These are phyloP conservation scores for Rossbeevera mucosa DNA, from an alignment of 768 basidiomycete species.

Conservation along the genomic window DNA sequence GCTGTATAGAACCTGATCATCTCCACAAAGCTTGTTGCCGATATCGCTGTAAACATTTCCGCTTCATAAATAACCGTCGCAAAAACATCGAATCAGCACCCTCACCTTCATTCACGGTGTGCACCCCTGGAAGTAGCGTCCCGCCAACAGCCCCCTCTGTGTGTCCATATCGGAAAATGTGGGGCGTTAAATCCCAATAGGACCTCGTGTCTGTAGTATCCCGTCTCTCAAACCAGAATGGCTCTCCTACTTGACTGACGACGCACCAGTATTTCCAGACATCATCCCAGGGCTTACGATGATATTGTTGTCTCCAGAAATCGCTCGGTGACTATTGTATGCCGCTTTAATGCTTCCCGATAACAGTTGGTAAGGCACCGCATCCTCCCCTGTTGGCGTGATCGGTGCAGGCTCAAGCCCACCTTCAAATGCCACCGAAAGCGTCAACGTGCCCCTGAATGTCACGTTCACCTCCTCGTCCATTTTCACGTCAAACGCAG, in stretches of 20 bases:
- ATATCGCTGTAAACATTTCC: constrained; percentile 31
- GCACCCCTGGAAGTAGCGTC: constrained; percentile 40
- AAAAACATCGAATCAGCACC: background rate
- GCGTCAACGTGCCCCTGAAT: constrained; percentile 42
- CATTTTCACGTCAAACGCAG: constrained; percentile 47
- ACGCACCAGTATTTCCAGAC: constrained; percentile 49
- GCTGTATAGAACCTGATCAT: constrained; percentile 62
- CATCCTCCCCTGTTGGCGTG: constrained; percentile 37
- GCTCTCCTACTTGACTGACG: background rate
- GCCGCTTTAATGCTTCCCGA: constrained; percentile 64
- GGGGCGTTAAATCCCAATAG: constrained; percentile 43
- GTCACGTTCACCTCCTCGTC: constrained; percentile 29
- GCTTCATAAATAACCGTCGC: background rate
- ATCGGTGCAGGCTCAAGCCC: constrained; percentile 66
- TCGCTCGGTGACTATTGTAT: constrained; percentile 45
- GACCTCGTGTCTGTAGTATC: constrained; percentile 36
- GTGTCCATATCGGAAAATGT: constrained; percentile 67
- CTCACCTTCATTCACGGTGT: constrained; percentile 72
- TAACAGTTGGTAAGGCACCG: constrained; percentile 44
- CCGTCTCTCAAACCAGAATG: background rate
- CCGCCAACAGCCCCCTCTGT: constrained; percentile 30
- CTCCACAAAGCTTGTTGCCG: constrained; percentile 52
- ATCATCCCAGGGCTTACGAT: constrained; percentile 51
- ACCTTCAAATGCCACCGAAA: constrained; percentile 43
- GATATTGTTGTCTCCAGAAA: constrained; percentile 33